Conservation (phyloP, 345 rosid genomes). For the Noccaea bulbosa region DNA sequence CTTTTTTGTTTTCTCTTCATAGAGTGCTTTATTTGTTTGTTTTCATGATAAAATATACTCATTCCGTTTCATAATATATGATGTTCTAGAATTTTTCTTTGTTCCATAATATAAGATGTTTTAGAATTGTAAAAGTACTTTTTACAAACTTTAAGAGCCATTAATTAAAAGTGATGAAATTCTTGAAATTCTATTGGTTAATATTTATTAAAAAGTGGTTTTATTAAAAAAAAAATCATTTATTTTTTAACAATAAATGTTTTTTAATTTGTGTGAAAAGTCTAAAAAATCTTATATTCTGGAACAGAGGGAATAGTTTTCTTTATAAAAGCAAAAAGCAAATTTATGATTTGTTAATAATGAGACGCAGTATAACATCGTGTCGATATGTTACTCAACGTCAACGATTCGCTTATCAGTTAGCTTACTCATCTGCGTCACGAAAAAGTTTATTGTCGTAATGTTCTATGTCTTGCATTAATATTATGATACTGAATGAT, state of each 20-base stretch:
- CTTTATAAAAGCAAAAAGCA: not conserved
- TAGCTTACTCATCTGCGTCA: constrained; percentile 41
- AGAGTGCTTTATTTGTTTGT: constrained; percentile 3
- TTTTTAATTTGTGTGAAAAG: no score
- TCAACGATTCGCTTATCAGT: constrained; percentile 38
- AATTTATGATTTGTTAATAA: constrained; percentile 27
- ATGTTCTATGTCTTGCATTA: not conserved
- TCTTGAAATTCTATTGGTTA: no score
- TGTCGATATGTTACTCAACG: constrained; percentile 39
- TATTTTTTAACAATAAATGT: no score
- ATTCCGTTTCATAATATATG: no score
- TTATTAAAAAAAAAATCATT: no score
- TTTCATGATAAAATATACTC: not conserved
- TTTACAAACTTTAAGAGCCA: no score
- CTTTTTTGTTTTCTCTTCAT: constrained; percentile 8
- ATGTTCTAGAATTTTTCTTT: no score
- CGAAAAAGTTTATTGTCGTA: constrained; percentile 5
- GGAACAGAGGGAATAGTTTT: not conserved
- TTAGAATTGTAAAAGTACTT: no score
- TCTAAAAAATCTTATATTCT: no score
- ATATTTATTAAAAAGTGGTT: no score
- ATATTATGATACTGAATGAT: constrained; percentile 2
- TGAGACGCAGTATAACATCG: constrained; percentile 11
- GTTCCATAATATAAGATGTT: no score
- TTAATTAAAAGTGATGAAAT: no score